Evolutionary conservation across 2,329 filamentous ascomycete genomes (phyloP), one percentile per base, ranked within the genome.

Genomic region (Fusarium sambucinum): DNA sequence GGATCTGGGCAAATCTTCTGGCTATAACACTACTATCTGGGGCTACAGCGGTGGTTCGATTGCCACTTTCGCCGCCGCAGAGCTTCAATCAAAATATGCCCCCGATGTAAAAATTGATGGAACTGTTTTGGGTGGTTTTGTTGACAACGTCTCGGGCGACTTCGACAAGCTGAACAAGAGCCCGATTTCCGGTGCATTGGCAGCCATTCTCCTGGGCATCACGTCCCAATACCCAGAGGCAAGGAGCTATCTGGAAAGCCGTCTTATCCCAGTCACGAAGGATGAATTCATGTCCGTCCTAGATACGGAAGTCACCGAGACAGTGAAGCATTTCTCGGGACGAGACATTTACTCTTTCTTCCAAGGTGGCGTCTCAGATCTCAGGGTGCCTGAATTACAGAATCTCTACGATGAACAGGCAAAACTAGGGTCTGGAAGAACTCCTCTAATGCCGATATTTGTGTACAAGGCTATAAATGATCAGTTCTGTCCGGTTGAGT

Each of bases 401-500:
- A 54, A 66, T 0, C 64, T 77, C 6, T 75, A 78, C 23, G 65
- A 77, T 19, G 50, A 68, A 7, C 73, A 79, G 35, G 75, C 73
- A 47, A 66, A 74, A 14, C 65, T 75, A 29, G 77, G 78, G 2
- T 59, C 73, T 29, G 78, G 82, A 50, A 80, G 80, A 2, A 72
- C 79, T 0, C 85, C 84, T 0, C 62, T 75, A 13, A 83, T 85
- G 71, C 84, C 85, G 0, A 53, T 86, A 9, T 83, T 83, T 61
- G 71, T 84, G 5, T 86, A 86, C 73, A 86, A 86, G 63, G 81
- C 83, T 1, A 78, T 82, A 19, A 60, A 70, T 4, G 84, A 87
- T 37, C 80, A 85, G 54, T 74, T 84, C 50, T 81, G 78, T 10
- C 71, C 77, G 1, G 74, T 84, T 1, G 73, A 68, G 2, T 79